A percentile compares a stretch with the other conserved stretches of the same genome.
These are phyloP conservation scores for Tephrocybe sp. DNA, from an alignment of 768 basidiomycete genomes.

Conservation along the genomic window DNA sequence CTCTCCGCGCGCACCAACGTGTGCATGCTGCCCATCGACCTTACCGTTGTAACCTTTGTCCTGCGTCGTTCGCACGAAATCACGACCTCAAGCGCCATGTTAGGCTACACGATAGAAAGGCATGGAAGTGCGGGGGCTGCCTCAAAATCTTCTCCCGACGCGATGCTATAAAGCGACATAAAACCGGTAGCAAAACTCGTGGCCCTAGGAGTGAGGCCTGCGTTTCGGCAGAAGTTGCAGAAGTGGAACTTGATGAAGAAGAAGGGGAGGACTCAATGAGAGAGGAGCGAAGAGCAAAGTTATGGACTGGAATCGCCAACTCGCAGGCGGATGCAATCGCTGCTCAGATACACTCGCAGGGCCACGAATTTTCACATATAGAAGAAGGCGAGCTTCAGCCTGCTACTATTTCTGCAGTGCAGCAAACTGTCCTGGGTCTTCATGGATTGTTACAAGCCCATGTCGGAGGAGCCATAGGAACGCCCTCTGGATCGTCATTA, in stretches of 20 bases:
- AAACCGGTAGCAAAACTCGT: constrained; percentile 52
- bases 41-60: constrained; percentile 59
- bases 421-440: constrained; percentile 50
- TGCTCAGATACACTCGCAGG: constrained; percentile 13
- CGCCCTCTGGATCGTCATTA: constrained; percentile 27
- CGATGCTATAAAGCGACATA: constrained; percentile 79
- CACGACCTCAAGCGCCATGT: constrained; percentile 81
- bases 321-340: constrained; percentile 31
- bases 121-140: constrained; percentile 74
- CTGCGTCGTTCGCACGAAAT: constrained; percentile 75
- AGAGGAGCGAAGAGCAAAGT: constrained; percentile 57
- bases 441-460: constrained; percentile 55
- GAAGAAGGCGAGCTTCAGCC: constrained; percentile 65
- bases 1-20: constrained; percentile 69
- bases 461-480: constrained; percentile 55
- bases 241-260: constrained; percentile 49
- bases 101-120: constrained; percentile 67
- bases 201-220: constrained; percentile 53
- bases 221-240: constrained; percentile 54
- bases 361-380: constrained; percentile 27
- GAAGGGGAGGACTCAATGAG: constrained; percentile 43
- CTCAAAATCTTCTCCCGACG: constrained; percentile 72
- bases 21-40: constrained; percentile 64
- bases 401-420: constrained; percentile 44
- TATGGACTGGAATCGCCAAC: constrained; percentile 62